Base-by-base conservation (phyloP, 805 yeast genomes). In the Scheffersomyces ergatensis region DNA sequence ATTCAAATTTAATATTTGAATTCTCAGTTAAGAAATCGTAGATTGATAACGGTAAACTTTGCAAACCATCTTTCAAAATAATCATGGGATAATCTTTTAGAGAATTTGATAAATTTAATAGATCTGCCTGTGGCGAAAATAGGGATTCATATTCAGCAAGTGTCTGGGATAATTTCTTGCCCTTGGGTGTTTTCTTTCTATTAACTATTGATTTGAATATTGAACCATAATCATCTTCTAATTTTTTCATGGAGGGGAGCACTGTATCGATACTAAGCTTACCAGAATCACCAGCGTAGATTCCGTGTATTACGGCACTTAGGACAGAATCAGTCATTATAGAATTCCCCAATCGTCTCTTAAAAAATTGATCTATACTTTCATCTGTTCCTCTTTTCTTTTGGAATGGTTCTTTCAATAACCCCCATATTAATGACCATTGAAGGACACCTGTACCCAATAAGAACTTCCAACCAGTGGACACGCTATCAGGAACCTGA, bases 241-340 rank as follows among this genome's bases (percentile, higher is more conserved):
- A 60, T 11, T 76, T 65, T 35, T 72, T 78, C 49, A 88, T 51
- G 8, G 61, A 51, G 3, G 82, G 80, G 46, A 87, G 56, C 0
- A 87, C 70, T 3, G 85, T 70, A 16, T 76, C 63, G 0, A 84
- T 80, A 65, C 96, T 85, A 36, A 92, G 61, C 41, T 76, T 67
- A 5, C 71, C 53, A 2, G 80, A 72, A 59, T 90, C 95, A 1
- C 74, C 74, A 1, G 95, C 97, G 60, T 89, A 92, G 1, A 93
- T 81, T 0, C 99, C 99, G 54, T 89, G 89, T 57, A 85, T 70
- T 3, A 89, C 64, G 0, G 96, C 98, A 60, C 96, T 85, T 16
- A 85, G 63, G 12, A 92, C 62, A 37, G 86, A 82, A 42, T 64
- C 65, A 3, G 75, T 67, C 4, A 83, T 60, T 2, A 67, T 39